Evolutionary conservation across 805 yeast genomes (phyloP), one percentile per base, ranked within the genome.

Genomic region (Wickerhamiella lipophila): DNA sequence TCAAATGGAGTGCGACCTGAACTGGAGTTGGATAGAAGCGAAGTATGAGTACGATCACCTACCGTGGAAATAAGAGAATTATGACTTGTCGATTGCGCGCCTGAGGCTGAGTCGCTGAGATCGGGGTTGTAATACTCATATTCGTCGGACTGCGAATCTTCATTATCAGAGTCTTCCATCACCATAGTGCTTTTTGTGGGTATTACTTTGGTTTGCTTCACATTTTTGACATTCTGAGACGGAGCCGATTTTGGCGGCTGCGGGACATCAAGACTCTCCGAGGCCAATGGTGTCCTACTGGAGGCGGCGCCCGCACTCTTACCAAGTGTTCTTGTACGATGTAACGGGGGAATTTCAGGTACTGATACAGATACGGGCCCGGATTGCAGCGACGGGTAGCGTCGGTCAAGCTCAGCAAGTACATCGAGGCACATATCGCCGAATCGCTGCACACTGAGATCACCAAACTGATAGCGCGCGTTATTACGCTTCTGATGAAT

Each of bases 401-500:
- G 70, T 59, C 95, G 75, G 59, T 82, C 86, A 46, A 87, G 83
- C 64, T 92, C 98, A 62, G 69, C 84, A 39, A 83, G 70, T 39
- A 92, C 87, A 62, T 92, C 99, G 50, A 83, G 79, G 16, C 86
- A 94, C 62, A 92, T 75, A 62, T 89, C 98, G 57, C 81, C 80
- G 67, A 92, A 92, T 52, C 97, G 68, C 2, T 79, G 64, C 45
- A 79, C 78, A 1, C 95, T 92, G 51, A 92, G 74, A 44, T 83
- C 78, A 4, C 96, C 81, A 56, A 92, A 73, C 66, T 88, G 89
- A 64, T 84, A 84, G 58, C 99, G 75, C 1, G 98, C 97, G 64
- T 87, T 94, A 61, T 92, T 94, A 60, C 99, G 76, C 61, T 87
- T 88, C 39, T 94, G 88, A 64, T 92, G 98, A 66, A 85, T 86